phyloP scores from a whole-genome alignment of 1,139 yeast species.

The Debaryomyces udenii region DNA sequence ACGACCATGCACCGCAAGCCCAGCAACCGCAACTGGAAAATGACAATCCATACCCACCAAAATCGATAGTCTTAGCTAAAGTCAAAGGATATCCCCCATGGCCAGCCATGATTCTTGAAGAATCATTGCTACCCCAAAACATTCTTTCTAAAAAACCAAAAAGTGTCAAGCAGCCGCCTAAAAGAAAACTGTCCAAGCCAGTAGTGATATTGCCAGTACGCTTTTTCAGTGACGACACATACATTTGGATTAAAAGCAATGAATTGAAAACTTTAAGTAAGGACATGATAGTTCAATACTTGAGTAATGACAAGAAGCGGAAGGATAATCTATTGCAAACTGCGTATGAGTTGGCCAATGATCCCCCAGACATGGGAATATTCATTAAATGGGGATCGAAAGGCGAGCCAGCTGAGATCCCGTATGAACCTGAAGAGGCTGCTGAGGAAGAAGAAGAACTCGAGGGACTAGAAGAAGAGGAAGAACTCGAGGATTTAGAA shows the following conservation, averaged over 20 bases:
- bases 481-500: slow-evolving; percentile 16
- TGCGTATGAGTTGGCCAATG: slow-evolving; percentile 44
- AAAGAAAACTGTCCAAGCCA: slow-evolving; percentile 22
- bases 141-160: slow-evolving; percentile 54
- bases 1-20: background rate
- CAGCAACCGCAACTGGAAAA: slow-evolving; percentile 1
- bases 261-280: slow-evolving; percentile 41
- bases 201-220: slow-evolving; percentile 48
- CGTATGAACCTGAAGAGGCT: slow-evolving; percentile 21
- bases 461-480: slow-evolving; percentile 18
- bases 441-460: slow-evolving; percentile 23
- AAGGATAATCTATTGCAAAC: slow-evolving; percentile 39
- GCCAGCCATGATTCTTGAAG: slow-evolving; percentile 80
- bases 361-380: slow-evolving; percentile 47
- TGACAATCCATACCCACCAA: slow-evolving; percentile 20
- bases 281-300: slow-evolving; percentile 33
- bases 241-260: slow-evolving; percentile 56
- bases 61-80: slow-evolving; percentile 65
- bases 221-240: slow-evolving; percentile 68
- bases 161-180: slow-evolving; percentile 25
- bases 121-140: slow-evolving; percentile 55
- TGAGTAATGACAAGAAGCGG: slow-evolving; percentile 27
- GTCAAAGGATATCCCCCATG: slow-evolving; percentile 80
- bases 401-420: slow-evolving; percentile 30
- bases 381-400: slow-evolving; percentile 48